These are phyloP conservation scores for Colletotrichum coccodes DNA, from an alignment of 2,329 filamentous ascomycete species.

Conservation along the genomic window DNA sequence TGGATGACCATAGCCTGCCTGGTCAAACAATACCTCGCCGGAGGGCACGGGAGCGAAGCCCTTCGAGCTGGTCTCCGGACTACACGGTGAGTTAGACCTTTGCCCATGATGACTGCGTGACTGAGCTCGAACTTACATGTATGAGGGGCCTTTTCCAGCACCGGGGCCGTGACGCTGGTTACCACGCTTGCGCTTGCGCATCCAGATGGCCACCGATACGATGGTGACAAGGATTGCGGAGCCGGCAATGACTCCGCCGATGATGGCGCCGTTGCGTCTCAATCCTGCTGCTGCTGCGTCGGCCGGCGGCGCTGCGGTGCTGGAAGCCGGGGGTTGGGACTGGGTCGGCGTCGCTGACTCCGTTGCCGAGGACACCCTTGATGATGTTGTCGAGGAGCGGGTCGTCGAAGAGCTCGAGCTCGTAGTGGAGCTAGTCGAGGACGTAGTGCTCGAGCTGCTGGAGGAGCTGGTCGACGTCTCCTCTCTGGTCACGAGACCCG, in stretches of 20 bases:
- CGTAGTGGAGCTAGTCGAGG: conserved; percentile 33
- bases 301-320: conserved; percentile 33
- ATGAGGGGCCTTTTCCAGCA: conserved; percentile 47
- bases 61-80: conserved; percentile 42
- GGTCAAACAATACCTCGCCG: conserved; percentile 28
- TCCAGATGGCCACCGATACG: conserved; percentile 52
- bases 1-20: conserved; percentile 28
- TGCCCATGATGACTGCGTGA: neutral
- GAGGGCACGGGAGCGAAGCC: conserved; percentile 39
- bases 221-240: conserved; percentile 57
- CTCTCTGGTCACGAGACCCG: conserved; percentile 50
- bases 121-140: conserved; percentile 50
- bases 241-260: conserved; percentile 65
- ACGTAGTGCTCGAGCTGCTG: neutral
- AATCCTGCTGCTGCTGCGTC: conserved; percentile 43
- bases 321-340: conserved; percentile 33
- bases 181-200: conserved; percentile 54
- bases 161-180: conserved; percentile 56
- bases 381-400: conserved; percentile 30
- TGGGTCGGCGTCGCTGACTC: conserved; percentile 24
- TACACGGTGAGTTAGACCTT: conserved; percentile 37
- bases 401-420: conserved; percentile 24
- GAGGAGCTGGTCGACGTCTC: conserved; percentile 10
- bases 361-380: neutral
- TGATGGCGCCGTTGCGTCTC: conserved; percentile 53